phyloP scores from a whole-genome alignment of 2,329 filamentous ascomycete genomes.

The Xylariaceae sp. region DNA sequence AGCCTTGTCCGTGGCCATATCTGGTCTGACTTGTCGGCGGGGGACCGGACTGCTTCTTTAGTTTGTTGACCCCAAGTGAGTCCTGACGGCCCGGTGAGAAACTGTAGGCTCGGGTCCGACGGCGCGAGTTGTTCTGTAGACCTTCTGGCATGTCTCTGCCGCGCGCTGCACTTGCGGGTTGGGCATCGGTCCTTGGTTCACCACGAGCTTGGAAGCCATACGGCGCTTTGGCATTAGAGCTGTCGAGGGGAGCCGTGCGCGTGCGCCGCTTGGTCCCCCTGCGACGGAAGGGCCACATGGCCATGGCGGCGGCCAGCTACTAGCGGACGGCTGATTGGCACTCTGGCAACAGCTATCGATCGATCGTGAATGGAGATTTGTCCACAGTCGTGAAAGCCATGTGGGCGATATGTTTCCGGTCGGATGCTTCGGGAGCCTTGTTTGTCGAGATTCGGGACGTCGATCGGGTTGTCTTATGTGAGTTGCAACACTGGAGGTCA shows the following conservation, averaged over 20 bases:
- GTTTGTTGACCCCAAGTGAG: conserved; percentile 41
- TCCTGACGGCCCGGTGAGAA: conserved; percentile 60
- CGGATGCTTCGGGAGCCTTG: too few relatives aligned
- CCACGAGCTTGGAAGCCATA: conserved; percentile 16
- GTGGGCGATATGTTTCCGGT: conserved; percentile 22
- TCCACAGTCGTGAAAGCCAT: conserved; percentile 31
- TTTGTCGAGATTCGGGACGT: background rate
- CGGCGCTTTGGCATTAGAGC: conserved; percentile 16
- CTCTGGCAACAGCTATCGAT: conserved; percentile 23
- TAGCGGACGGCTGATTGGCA: conserved; percentile 7
- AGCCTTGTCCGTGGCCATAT: conserved; percentile 11
- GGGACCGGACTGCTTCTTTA: conserved; percentile 25
- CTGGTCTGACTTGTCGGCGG: conserved; percentile 19
- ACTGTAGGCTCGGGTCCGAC: conserved; percentile 51
- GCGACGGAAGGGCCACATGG: conserved; percentile 79
- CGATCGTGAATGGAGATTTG: conserved; percentile 23
- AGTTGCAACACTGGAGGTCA: conserved; percentile 3
- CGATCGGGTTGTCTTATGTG: conserved; percentile 5
- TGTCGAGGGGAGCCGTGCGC: conserved; percentile 29
- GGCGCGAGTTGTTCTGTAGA: conserved; percentile 43
- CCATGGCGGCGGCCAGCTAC: conserved; percentile 48
- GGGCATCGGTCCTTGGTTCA: conserved; percentile 24
- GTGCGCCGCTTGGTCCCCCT: conserved; percentile 63
- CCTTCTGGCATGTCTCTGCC: conserved; percentile 36
- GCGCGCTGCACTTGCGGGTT: conserved; percentile 15